Percentiles rank a stretch among this genome's conserved stretches.
phyloP scores from a whole-genome alignment of 139 green algal species.

The Tetradesmus obliquus region DNA sequence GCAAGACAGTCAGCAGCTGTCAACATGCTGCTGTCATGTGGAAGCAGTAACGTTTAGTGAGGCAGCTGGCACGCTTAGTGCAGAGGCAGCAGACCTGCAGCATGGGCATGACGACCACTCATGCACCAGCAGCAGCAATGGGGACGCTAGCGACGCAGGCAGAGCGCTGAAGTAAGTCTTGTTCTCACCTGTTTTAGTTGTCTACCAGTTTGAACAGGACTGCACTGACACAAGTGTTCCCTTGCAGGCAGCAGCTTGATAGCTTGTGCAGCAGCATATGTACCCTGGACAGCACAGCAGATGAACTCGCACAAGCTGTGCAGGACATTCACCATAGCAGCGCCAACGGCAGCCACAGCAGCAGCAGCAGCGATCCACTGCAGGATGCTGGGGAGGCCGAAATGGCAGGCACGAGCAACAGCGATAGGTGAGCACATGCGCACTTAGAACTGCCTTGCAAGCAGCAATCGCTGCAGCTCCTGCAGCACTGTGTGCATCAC shows the following conservation, averaged over 20 bases:
- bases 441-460: background rate
- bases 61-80: too few species aligned
- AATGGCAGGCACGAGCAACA: background rate
- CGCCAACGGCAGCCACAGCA: background rate
- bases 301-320: background rate
- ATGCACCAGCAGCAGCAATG: background rate
- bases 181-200: background rate
- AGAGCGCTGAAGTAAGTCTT: background rate
- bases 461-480: background rate
- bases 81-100: background rate
- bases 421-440: background rate
- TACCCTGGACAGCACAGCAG: background rate
- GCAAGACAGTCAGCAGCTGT: background rate
- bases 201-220: background rate
- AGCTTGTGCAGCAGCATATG: background rate
- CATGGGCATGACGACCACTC: background rate
- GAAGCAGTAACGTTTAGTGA: background rate
- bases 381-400: background rate
- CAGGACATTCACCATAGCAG: background rate
- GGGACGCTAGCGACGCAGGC: background rate
- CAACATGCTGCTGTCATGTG: background rate
- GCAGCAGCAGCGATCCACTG: background rate
- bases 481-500: background rate
- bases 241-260: background rate
- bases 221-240: background rate